These are phyloP conservation scores for Endogone sp. DNA, from an alignment of 192 early-diverging fungal species.

Conservation along the genomic window DNA sequence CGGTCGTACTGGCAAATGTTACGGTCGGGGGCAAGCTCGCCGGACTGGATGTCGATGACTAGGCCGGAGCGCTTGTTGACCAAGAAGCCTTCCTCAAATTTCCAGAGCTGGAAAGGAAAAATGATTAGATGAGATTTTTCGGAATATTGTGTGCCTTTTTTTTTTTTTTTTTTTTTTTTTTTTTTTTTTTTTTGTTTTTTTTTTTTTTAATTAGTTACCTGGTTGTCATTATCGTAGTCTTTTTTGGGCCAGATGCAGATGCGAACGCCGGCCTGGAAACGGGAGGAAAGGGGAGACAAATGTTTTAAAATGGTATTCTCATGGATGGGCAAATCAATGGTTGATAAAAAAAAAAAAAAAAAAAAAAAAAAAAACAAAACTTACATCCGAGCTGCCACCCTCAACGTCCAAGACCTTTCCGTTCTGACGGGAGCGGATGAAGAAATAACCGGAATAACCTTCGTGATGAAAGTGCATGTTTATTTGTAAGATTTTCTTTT, in stretches of 20 bases:
- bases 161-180: no score
- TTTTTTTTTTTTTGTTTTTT: no score
- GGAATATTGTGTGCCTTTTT: no score
- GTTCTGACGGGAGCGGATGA: constrained; percentile 10
- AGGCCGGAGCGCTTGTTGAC: constrained; percentile 33
- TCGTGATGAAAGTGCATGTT: no score
- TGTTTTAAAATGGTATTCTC: no score
- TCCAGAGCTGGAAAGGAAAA: constrained; percentile 35
- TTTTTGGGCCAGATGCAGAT: constrained; percentile 24
- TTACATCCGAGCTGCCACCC: not conserved
- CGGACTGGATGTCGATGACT: constrained; percentile 27
- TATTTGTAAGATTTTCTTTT: no score
- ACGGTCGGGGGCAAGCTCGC: constrained; percentile 20
- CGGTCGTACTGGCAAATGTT: constrained; percentile 28
- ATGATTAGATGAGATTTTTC: constrained; percentile 3
- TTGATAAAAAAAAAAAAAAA: no score
- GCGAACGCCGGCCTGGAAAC: no score
- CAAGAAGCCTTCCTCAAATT: constrained; percentile 23
- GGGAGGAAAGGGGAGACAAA: no score
- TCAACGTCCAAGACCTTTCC: constrained; percentile 16
- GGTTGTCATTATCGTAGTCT: constrained; percentile 13
- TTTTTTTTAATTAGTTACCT: no score
- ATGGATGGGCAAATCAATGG: no score
- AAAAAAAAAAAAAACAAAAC: no score
- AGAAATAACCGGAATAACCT: constrained; percentile 22